A percentile compares a stretch with the other conserved stretches of the same genome.
phyloP scores from a whole-genome alignment of 768 basidiomycete genomes.

The Hericium rajendrae region DNA sequence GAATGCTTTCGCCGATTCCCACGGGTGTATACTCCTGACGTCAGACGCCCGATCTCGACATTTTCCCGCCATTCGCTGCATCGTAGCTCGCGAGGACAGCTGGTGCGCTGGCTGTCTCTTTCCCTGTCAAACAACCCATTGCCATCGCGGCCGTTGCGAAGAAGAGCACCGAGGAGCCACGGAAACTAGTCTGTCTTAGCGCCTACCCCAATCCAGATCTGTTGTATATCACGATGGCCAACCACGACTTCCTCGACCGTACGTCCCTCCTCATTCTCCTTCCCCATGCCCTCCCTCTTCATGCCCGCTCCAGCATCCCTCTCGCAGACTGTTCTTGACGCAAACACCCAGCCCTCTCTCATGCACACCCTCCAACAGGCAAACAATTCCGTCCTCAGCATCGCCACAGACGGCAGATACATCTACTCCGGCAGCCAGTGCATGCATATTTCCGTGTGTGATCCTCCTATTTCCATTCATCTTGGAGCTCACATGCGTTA shows the following conservation, averaged over 20 bases:
- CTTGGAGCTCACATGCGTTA: not conserved
- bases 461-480: not conserved
- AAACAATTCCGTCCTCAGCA: conserved; percentile 5
- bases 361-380: conserved; percentile 8
- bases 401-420: conserved; percentile 5
- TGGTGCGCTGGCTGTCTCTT: too few relatives aligned
- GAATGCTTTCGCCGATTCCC: not conserved
- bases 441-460: conserved; percentile 8
- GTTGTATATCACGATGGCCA: not conserved
- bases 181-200: too few relatives aligned
- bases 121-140: too few relatives aligned
- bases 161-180: too few relatives aligned
- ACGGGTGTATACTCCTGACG: not conserved
- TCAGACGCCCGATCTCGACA: too few relatives aligned
- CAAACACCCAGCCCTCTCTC: conserved; percentile 3
- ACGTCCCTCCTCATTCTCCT: not conserved
- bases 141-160: too few relatives aligned
- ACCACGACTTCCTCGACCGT: conserved; percentile 2
- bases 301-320: conserved; percentile 9
- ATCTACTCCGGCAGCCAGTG: conserved; percentile 16
- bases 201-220: too few relatives aligned
- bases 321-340: conserved; percentile 6
- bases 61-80: too few relatives aligned
- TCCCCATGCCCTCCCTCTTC: not conserved
- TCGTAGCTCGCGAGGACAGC: not conserved